Percentiles rank a stretch among this genome's conserved stretches.
Conservation (phyloP, 1,284 basidiomycete species). For the Mycena sp. region DNA sequence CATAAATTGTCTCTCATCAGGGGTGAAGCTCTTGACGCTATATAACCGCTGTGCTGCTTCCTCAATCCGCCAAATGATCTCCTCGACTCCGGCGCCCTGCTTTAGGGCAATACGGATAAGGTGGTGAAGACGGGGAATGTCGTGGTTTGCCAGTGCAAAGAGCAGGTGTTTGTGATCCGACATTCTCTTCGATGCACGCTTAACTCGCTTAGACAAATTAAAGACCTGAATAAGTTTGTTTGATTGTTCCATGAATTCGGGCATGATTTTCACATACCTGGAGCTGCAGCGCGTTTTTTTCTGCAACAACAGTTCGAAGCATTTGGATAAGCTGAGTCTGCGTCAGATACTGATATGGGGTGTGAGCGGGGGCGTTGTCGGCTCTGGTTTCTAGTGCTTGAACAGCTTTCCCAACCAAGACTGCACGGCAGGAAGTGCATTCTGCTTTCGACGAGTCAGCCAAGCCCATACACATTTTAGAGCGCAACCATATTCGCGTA, state of each 20-base stretch:
- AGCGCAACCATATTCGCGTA: background rate
- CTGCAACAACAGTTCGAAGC: background rate
- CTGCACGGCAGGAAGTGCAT: background rate
- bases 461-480: background rate
- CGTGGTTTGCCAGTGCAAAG: background rate
- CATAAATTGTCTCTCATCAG: background rate
- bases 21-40: background rate
- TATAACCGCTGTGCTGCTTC: background rate
- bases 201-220: too few species aligned
- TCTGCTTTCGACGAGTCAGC: background rate
- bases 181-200: too few species aligned
- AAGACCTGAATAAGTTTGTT: background rate
- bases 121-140: background rate
- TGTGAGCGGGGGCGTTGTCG: background rate
- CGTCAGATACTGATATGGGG: background rate
- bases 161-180: slow-evolving; percentile 4
- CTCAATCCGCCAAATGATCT: background rate
- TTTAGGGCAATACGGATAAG: background rate
- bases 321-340: background rate
- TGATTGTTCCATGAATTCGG: background rate
- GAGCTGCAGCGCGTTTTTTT: background rate
- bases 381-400: background rate
- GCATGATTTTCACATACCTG: background rate
- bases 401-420: background rate
- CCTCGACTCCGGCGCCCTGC: background rate